Evolutionary conservation across 2,329 filamentous ascomycete species (phyloP).

Genomic region (Cladosporium sp.): DNA sequence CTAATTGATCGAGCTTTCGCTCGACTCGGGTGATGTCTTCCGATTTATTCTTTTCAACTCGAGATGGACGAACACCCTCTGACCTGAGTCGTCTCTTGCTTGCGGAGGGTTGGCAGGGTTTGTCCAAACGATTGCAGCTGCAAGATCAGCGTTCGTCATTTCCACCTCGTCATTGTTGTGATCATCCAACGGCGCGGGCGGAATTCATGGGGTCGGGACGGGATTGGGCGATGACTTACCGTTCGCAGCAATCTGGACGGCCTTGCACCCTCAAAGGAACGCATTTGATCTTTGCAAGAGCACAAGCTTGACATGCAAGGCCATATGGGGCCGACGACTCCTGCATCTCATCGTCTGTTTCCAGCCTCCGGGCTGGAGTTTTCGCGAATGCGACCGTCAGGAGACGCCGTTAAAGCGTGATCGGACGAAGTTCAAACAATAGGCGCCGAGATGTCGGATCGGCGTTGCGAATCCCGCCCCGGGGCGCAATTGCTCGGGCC

Average conservation of each 20-base stretch:
- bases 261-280: neutral
- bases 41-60: neutral
- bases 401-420: too few relatives aligned
- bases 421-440: too few relatives aligned
- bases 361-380: too few relatives aligned
- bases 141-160: neutral
- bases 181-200: too few relatives aligned
- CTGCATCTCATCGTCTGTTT: neutral
- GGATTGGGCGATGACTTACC: neutral
- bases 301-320: constrained; percentile 7
- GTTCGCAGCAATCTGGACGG: neutral
- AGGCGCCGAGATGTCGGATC: too few relatives aligned
- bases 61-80: neutral
- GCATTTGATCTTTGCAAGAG: constrained; percentile 7
- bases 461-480: too few relatives aligned
- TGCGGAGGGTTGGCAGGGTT: constrained; percentile 1
- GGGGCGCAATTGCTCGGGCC: too few relatives aligned
- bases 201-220: neutral
- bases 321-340: constrained; percentile 5
- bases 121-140: constrained; percentile 5
- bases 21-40: constrained; percentile 3
- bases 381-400: too few relatives aligned
- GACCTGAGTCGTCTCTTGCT: constrained; percentile 5
- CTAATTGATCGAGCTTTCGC: constrained; percentile 5
- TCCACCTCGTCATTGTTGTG: too few relatives aligned